Conservation (phyloP, 306 rosid genomes). For the Vigna nakashimae region DNA sequence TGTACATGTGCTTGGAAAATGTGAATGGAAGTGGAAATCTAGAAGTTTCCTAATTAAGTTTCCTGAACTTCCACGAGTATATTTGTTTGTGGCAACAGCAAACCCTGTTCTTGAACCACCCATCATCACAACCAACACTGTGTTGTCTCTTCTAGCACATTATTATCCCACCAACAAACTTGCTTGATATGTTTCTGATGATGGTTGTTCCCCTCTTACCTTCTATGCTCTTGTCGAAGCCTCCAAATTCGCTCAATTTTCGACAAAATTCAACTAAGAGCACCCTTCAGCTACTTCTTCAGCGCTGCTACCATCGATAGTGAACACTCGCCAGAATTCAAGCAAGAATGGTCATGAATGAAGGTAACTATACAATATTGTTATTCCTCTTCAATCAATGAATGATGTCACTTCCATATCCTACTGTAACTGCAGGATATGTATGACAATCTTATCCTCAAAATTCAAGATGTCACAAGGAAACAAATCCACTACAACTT, state of each 20-base stretch:
- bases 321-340: constrained; percentile 39
- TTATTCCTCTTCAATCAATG: background rate
- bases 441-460: constrained; percentile 56
- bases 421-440: constrained; percentile 53
- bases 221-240: constrained; percentile 63
- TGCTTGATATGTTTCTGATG: constrained; percentile 83
- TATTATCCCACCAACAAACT: constrained; percentile 70
- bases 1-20: no score
- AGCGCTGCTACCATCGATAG: background rate
- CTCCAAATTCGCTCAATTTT: constrained; percentile 60
- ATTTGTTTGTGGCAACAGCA: constrained; percentile 74
- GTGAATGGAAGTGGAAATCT: no score
- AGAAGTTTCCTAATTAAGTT: no score
- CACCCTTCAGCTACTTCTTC: constrained; percentile 68
- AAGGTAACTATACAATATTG: constrained; percentile 49
- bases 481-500: constrained; percentile 22
- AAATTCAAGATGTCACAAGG: constrained; percentile 51
- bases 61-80: constrained; percentile 63
- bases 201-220: constrained; percentile 67
- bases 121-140: constrained; percentile 64
- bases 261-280: constrained; percentile 63
- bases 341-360: constrained; percentile 54
- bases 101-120: constrained; percentile 69
- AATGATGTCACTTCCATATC: no score
- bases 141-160: constrained; percentile 66